Percentiles rank a stretch among this genome's conserved stretches.
Evolutionary conservation across 1,284 basidiomycete genomes (phyloP).

Genomic region (Irpex sp.): DNA sequence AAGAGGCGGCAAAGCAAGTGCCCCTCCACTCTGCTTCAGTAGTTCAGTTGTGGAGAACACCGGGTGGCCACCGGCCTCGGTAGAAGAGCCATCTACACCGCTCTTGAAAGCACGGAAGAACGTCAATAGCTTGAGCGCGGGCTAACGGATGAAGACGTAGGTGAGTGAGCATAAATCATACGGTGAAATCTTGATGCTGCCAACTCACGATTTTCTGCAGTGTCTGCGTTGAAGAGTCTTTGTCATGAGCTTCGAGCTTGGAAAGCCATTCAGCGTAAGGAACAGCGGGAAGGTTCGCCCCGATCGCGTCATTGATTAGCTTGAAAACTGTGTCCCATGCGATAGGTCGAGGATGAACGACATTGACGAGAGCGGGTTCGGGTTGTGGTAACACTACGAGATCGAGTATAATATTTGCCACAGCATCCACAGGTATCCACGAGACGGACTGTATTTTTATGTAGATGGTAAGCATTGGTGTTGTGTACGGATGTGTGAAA

Average conservation of each 20-base stretch:
- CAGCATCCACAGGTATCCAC: conserved; percentile 14
- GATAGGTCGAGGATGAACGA: conserved; percentile 13
- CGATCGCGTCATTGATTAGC: conserved; percentile 3
- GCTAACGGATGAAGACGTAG: neutral
- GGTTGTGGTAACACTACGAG: conserved; percentile 1
- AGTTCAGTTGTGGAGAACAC: conserved; percentile 11
- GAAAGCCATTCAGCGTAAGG: conserved; percentile 9
- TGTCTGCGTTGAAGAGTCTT: conserved; percentile 1
- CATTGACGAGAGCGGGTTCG: conserved; percentile 11
- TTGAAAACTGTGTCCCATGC: conserved; percentile 11
- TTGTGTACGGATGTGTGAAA: neutral
- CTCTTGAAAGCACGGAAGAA: conserved; percentile 5
- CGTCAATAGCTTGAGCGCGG: conserved; percentile 4
- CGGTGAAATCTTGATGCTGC: neutral
- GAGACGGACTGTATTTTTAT: conserved; percentile 4
- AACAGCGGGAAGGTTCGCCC: conserved; percentile 1
- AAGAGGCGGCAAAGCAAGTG: conserved; percentile 8
- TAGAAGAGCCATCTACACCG: neutral
- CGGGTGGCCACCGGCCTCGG: conserved; percentile 15
- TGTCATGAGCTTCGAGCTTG: conserved; percentile 8
- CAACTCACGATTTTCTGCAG: conserved; percentile 11
- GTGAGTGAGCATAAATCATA: neutral
- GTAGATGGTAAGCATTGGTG: neutral
- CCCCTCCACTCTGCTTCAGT: conserved; percentile 9
- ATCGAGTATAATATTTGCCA: conserved; percentile 11